phyloP scores from a whole-genome alignment of 495 filamentous ascomycete species.

The Podospora comata region DNA sequence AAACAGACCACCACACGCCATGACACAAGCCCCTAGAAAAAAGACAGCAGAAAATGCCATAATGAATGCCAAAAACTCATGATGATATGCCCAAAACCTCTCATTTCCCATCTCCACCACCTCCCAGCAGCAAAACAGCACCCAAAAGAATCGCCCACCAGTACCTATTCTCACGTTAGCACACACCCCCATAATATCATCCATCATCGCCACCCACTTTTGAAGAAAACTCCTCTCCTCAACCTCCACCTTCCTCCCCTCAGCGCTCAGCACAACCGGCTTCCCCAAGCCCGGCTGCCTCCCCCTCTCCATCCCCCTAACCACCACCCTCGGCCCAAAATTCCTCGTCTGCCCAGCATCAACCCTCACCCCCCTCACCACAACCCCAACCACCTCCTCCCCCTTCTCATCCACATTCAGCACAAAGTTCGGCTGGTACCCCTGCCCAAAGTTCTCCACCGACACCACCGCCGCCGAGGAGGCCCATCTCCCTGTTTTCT shows the following conservation, averaged over 20 bases:
- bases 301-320: slow-evolving; percentile 46
- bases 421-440: slow-evolving; percentile 49
- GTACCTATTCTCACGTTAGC: slow-evolving; percentile 38
- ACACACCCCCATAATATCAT: neutral
- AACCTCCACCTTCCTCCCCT: slow-evolving; percentile 55
- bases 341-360: slow-evolving; percentile 55
- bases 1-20: neutral
- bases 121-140: slow-evolving; percentile 35
- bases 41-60: neutral
- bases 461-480: slow-evolving; percentile 49
- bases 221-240: slow-evolving; percentile 69
- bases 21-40: neutral
- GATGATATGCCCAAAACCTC: slow-evolving; percentile 2
- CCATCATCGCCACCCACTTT: slow-evolving; percentile 50
- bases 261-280: slow-evolving; percentile 59
- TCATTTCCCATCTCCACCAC: slow-evolving; percentile 44
- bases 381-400: slow-evolving; percentile 41
- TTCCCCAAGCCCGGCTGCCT: slow-evolving; percentile 60
- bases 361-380: slow-evolving; percentile 42
- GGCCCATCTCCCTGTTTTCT: slow-evolving; percentile 37
- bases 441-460: slow-evolving; percentile 51
- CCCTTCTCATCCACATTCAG: slow-evolving; percentile 43
- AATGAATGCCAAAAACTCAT: neutral
- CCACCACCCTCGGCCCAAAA: slow-evolving; percentile 53
- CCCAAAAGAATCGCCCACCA: slow-evolving; percentile 52